Evolutionary conservation across 768 basidiomycete genomes (phyloP), one percentile per base, ranked within the genome.

Genomic region (Dictyophora rubrovolvata): DNA sequence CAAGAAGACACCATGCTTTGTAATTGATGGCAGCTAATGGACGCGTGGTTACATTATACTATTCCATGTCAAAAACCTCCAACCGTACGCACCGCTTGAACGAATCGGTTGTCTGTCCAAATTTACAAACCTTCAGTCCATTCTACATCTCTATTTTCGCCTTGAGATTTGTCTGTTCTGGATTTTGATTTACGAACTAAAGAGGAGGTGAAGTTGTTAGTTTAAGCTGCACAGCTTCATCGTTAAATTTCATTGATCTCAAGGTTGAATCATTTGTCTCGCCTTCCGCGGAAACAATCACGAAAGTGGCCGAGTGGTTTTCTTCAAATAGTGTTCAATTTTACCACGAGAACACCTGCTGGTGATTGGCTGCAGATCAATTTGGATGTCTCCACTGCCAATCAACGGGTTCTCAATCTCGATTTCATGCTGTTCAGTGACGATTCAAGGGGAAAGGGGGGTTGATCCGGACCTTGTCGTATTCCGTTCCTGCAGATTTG

Each of bases 301-400:
- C 50, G 18, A 63, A 64, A 21, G 70, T 72, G 34, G 63, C 63
- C 4, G 55, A 60, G 11, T 71, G 67, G 63, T 60, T 70, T 5
- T 48, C 62, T 7, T 56, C 62, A n/a, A 63, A 69, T 60, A 64
- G 65, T 34, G 53, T 71, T 33, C n/a, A 63, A 55, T 16, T 59
- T 60, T 11, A 50, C 56, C 17, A 59, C 65, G 7, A 58, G 64
- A 55, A 65, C 68, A 5, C 63, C 64, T 18, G 53, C 56, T 18
- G 69, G 69, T 20, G 70, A 71, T 21, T 71, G 69, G 69, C 53
- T 76, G 22, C 48, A 59, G 1, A 55, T 71, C 59, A 48, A 63
- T 17, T 37, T 70, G 16, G 67, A 69, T 8, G 64, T 69, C 12
- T 61, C 63, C 17, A 64, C 66, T 33, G 69, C 70, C 37, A 70